Evolutionary conservation across 257 asterid species (phyloP).

Genomic region (Linderniella brevidens): DNA sequence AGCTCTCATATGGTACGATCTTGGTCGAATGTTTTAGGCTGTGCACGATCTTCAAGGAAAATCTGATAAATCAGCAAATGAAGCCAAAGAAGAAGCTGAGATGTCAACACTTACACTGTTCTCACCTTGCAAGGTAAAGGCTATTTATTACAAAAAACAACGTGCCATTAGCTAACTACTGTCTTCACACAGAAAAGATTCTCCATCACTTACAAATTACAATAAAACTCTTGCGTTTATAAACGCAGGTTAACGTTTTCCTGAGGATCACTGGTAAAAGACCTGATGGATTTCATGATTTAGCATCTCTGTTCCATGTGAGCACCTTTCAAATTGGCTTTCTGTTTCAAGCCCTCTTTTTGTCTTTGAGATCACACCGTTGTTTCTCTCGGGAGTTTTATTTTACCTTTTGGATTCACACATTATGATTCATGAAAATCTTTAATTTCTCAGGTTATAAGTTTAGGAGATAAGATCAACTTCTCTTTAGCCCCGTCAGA

Average conservation of each 20-base stretch:
- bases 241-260: slow-evolving; percentile 44
- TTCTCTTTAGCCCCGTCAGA: slow-evolving; percentile 77
- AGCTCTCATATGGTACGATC: slow-evolving; percentile 1
- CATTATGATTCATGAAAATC: not conserved
- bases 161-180: not conserved
- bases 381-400: too few species aligned
- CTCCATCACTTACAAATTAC: too few species aligned
- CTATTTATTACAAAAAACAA: not conserved
- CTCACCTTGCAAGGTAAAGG: slow-evolving; percentile 85
- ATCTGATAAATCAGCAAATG: slow-evolving; percentile 50
- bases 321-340: too few species aligned
- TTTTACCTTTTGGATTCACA: not conserved
- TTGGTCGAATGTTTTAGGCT: slow-evolving; percentile 21
- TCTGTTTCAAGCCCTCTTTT: not conserved
- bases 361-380: too few species aligned
- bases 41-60: slow-evolving; percentile 45
- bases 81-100: slow-evolving; percentile 66
- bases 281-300: slow-evolving; percentile 53
- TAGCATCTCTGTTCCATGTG: slow-evolving; percentile 74
- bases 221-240: too few species aligned
- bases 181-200: too few species aligned
- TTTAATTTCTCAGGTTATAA: slow-evolving; percentile 46
- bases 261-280: slow-evolving; percentile 54
- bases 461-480: slow-evolving; percentile 80
- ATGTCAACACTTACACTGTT: slow-evolving; percentile 65